Base-by-base conservation (phyloP, 495 filamentous ascomycete species). In the Neurospora africana region DNA sequence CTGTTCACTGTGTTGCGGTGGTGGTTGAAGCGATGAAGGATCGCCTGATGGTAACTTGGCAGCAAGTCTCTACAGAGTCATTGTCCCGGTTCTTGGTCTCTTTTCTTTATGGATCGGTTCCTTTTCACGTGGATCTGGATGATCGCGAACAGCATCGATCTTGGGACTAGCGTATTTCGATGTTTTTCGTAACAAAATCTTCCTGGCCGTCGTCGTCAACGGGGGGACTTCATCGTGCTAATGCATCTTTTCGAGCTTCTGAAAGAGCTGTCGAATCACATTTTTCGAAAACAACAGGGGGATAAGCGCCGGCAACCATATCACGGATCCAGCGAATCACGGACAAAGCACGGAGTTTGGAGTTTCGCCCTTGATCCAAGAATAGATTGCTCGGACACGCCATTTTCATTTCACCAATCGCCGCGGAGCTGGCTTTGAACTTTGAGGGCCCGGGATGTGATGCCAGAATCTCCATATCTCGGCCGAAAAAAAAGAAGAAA, bases 271-370 rank as follows among this genome's bases (percentile, higher is more conserved):
- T 68, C 79, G 76, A 79, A 81, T 81, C 78, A 79, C 65, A 75
- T 47, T 40, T 65, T 36, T 43, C 67, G 27, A 43, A 74, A 70
- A 58, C 65, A 72, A 69, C 73, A 75, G 70, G 69, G 77, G 69
- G 72, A 76, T 81, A 81, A 81, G 80, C 80, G 80, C 80, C 80
- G 71, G 75, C 75, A 78, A 73, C 74, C 58, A 76, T 71, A 74
- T 80, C 78, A 78, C 76, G 53, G 37, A 30, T 30, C 71, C 73
- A 68, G 40, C 79, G 73, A 80, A 79, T 80, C 71, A 77, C 2
- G 5, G 41, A 8, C 27, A 33, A 19, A 33, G 53, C 19, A 33
- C 68, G 40, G 21, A 43, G 73, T 41, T 35, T 15, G 30, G 70
- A 72, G 68, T 74, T 74, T 72, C 74, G 69, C 72, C 76, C 72